Percentiles rank a stretch among this genome's conserved stretches.
Evolutionary conservation across 2,329 filamentous ascomycete species (phyloP).

Genomic region (Fusarium pseudocircinatum): DNA sequence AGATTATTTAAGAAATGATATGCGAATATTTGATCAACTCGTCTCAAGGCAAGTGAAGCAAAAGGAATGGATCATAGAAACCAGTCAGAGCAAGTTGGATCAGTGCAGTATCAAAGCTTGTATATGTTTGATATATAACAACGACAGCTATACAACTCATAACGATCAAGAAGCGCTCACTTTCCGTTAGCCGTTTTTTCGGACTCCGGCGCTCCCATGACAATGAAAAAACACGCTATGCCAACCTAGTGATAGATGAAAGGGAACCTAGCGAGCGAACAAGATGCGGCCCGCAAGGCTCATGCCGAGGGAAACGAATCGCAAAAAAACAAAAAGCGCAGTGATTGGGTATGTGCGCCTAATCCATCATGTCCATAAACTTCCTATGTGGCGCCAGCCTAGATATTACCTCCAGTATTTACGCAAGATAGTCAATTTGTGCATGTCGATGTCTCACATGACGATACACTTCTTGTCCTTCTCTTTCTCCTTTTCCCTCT

Average conservation of each 20-base stretch:
- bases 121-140: neutral
- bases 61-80: neutral
- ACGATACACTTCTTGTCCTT: slow-evolving; percentile 63
- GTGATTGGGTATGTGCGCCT: slow-evolving; percentile 34
- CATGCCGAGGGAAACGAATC: slow-evolving; percentile 4
- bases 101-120: neutral
- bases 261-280: slow-evolving; percentile 23
- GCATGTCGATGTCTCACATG: slow-evolving; percentile 54
- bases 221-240: slow-evolving; percentile 19
- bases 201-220: slow-evolving; percentile 32
- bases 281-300: slow-evolving; percentile 3
- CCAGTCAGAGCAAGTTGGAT: neutral
- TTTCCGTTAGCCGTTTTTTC: slow-evolving; percentile 19
- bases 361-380: slow-evolving; percentile 9
- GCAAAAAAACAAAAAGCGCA: slow-evolving; percentile 16
- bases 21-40: slow-evolving; percentile 31
- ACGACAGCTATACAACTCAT: neutral
- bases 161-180: neutral
- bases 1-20: slow-evolving; percentile 34
- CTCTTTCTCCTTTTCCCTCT: slow-evolving; percentile 48
- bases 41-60: neutral
- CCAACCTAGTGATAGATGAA: slow-evolving; percentile 23
- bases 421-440: neutral
- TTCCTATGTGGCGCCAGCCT: slow-evolving; percentile 2
- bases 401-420: slow-evolving; percentile 14